These are phyloP conservation scores for Nitzschia sp. DNA, from an alignment of 108 stramenopile species.

Conservation along the genomic window DNA sequence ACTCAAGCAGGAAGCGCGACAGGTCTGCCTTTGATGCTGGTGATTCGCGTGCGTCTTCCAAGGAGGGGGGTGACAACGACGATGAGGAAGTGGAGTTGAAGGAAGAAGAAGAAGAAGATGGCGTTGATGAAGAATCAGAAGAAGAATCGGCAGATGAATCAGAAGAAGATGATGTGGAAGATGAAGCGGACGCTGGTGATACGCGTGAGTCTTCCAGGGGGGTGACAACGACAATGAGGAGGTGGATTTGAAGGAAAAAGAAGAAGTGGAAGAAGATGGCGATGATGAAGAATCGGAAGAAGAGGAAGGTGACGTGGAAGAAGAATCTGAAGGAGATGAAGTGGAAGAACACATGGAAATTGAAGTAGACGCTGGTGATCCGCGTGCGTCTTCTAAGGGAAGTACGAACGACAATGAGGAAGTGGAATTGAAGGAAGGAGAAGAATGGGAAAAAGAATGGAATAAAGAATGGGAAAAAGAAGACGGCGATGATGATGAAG, in stretches of 20 bases:
- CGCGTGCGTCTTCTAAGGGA: too few relatives aligned
- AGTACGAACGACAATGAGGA: too few relatives aligned
- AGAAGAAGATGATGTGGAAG: not conserved
- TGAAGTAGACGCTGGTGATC: too few relatives aligned
- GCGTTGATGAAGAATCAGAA: constrained; percentile 6
- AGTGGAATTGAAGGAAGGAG: not conserved
- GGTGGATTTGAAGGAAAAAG: not conserved
- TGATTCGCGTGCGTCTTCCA: too few relatives aligned
- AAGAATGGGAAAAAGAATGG: constrained; percentile 7
- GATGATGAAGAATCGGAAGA: constrained; percentile 11
- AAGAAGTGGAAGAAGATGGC: not conserved
- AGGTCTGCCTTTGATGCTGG: too few relatives aligned
- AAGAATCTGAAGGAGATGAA: constrained; percentile 16
- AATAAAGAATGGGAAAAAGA: not conserved
- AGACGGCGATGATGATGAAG: constrained; percentile 12
- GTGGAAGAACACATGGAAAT: too few relatives aligned
- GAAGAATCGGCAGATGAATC: not conserved
- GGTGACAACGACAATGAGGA: constrained; percentile 3
- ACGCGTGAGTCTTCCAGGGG: not conserved
- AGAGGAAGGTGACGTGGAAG: not conserved
- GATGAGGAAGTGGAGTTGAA: constrained; percentile 7
- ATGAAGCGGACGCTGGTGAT: constrained; percentile 2
- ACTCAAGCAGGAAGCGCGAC: too few relatives aligned
- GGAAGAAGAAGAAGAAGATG: not conserved
- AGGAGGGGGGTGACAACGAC: too few relatives aligned